Percentiles rank a stretch among this genome's conserved stretches.
phyloP scores from a whole-genome alignment of 805 yeast genomes.

The Tanozyma kutaoensis region DNA sequence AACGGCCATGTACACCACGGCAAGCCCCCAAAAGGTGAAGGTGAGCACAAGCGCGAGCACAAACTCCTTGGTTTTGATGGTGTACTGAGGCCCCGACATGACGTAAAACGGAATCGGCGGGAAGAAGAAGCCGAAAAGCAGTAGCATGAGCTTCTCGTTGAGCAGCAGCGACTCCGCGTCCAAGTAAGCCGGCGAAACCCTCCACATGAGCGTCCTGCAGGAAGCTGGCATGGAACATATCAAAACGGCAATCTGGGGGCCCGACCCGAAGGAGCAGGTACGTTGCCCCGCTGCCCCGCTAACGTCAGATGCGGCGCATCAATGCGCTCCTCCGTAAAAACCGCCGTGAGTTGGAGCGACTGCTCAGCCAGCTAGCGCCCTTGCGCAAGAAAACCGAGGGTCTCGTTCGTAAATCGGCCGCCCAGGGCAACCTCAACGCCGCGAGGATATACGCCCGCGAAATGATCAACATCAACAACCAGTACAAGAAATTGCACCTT shows the following conservation, averaged over 20 bases:
- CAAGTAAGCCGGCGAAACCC: conserved; percentile 4
- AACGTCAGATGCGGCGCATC: conserved; percentile 48
- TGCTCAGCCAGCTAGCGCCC: conserved; percentile 44
- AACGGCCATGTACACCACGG: conserved; percentile 18
- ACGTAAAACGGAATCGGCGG: conserved; percentile 27
- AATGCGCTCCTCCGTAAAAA: conserved; percentile 73
- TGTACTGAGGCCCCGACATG: conserved; percentile 11
- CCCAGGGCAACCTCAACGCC: conserved; percentile 60
- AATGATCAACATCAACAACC: conserved; percentile 58
- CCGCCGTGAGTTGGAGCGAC: conserved; percentile 72
- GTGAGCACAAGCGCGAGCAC: conserved; percentile 17
- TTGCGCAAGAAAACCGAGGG: conserved; percentile 65
- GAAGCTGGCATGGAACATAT: conserved; percentile 53
- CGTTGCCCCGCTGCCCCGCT: conserved; percentile 10
- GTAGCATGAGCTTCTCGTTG: conserved; percentile 12
- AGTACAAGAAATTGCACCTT: conserved; percentile 56
- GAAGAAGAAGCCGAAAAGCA: conserved; percentile 16
- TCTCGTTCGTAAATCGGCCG: conserved; percentile 62
- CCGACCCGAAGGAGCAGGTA: conserved; percentile 85
- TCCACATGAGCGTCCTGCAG: too few relatives aligned
- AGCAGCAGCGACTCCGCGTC: conserved; percentile 3
- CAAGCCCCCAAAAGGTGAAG: conserved; percentile 14
- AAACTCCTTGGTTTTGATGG: conserved; percentile 21
- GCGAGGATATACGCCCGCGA: conserved; percentile 79
- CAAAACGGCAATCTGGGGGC: conserved; percentile 88